These are phyloP conservation scores for Aspergillus cejpii DNA, from an alignment of 2,329 filamentous ascomycete genomes.

Conservation along the genomic window DNA sequence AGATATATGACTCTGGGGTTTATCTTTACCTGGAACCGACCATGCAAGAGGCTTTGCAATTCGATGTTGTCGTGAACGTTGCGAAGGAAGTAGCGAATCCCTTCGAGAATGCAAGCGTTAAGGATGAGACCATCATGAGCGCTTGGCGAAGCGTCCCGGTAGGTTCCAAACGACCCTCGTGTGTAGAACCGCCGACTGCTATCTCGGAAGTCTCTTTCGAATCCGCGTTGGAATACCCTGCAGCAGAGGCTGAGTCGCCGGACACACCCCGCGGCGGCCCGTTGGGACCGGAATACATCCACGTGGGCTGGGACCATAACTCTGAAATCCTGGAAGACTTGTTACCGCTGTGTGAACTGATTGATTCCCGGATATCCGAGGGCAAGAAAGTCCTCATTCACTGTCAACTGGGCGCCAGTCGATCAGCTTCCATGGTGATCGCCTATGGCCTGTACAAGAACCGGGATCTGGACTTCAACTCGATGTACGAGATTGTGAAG, in stretches of 20 bases:
- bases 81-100: slow-evolving; percentile 60
- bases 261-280: slow-evolving; percentile 29
- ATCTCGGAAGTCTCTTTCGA: slow-evolving; percentile 45
- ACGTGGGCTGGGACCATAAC: slow-evolving; percentile 62
- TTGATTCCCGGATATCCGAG: slow-evolving; percentile 53
- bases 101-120: slow-evolving; percentile 36
- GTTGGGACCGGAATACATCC: slow-evolving; percentile 55
- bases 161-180: slow-evolving; percentile 29
- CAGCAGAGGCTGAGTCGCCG: slow-evolving; percentile 24
- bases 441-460: slow-evolving; percentile 61
- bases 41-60: slow-evolving; percentile 52
- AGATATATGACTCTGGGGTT: slow-evolving; percentile 56
- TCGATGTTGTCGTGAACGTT: slow-evolving; percentile 60
- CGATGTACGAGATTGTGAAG: slow-evolving; percentile 59
- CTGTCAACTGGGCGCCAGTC: slow-evolving; percentile 59
- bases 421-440: slow-evolving; percentile 60
- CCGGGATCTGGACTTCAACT: slow-evolving; percentile 55
- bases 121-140: slow-evolving; percentile 38
- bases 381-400: slow-evolving; percentile 58
- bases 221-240: slow-evolving; percentile 43
- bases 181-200: slow-evolving; percentile 41
- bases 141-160: slow-evolving; percentile 45
- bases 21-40: slow-evolving; percentile 59
- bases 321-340: slow-evolving; percentile 61
- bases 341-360: slow-evolving; percentile 53